These are phyloP conservation scores for Starmerella davenportii DNA, from an alignment of 805 yeast species.

Conservation along the genomic window DNA sequence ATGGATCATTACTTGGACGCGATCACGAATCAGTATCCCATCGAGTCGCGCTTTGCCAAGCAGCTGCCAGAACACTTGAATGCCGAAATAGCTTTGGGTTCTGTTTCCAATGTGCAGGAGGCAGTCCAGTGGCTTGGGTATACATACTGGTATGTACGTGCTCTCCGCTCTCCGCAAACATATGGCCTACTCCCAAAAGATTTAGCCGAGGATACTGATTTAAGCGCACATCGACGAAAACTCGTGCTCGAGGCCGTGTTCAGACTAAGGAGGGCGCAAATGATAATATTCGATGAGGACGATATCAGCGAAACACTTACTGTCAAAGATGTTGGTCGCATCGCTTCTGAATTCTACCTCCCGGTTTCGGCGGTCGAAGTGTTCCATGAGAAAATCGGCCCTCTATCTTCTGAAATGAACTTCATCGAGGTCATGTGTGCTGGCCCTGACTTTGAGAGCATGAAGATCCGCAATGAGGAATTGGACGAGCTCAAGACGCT, in stretches of 20 bases:
- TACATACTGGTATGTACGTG: constrained; percentile 81
- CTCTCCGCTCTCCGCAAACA: constrained; percentile 83
- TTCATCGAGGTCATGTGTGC: constrained; percentile 70
- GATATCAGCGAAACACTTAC: constrained; percentile 46
- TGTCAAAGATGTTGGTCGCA: constrained; percentile 79
- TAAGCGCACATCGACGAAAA: constrained; percentile 53
- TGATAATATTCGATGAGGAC: constrained; percentile 81
- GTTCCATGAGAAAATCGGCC: constrained; percentile 68
- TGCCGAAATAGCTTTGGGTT: constrained; percentile 91
- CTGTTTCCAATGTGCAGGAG: constrained; percentile 84
- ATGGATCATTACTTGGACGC: constrained; percentile 78
- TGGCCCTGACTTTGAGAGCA: constrained; percentile 85
- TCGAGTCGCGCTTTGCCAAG: constrained; percentile 64
- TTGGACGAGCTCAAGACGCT: constrained; percentile 48
- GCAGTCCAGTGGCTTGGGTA: constrained; percentile 97
- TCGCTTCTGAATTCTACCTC: constrained; percentile 85
- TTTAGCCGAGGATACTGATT: constrained; percentile 60
- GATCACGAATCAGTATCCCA: constrained; percentile 87
- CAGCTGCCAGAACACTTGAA: constrained; percentile 81
- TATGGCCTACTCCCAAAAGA: constrained; percentile 86
- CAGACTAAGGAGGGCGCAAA: constrained; percentile 67
- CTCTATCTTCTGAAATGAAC: constrained; percentile 82
- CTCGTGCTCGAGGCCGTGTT: constrained; percentile 70
- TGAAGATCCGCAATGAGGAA: constrained; percentile 81
- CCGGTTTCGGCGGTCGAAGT: constrained; percentile 72